Percentiles rank a stretch among this genome's conserved stretches.
Evolutionary conservation across 352 stramenopile genomes (phyloP).

Genomic region (Phytopythium boreale): DNA sequence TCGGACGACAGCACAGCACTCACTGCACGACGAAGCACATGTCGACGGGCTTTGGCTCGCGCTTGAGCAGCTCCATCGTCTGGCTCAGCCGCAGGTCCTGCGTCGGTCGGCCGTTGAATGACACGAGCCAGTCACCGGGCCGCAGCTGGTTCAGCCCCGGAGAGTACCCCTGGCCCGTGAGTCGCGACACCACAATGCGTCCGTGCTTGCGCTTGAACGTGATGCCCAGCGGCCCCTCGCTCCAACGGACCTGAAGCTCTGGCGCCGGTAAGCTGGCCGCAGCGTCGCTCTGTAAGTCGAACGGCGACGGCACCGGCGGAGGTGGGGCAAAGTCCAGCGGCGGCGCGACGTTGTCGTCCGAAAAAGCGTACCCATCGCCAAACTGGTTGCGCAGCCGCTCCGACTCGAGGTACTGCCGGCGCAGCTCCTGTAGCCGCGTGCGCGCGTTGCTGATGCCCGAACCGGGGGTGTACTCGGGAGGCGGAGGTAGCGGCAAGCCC

Average conservation of each 20-base stretch:
- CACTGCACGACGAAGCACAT: conserved; percentile 82
- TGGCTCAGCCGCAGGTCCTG: conserved; percentile 56
- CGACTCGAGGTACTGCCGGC: conserved; percentile 66
- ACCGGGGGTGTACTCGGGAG: conserved; percentile 20
- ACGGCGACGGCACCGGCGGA: conserved; percentile 6
- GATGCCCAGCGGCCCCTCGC: conserved; percentile 66
- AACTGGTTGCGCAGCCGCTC: conserved; percentile 57
- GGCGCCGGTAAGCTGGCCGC: conserved; percentile 31
- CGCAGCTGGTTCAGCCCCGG: conserved; percentile 61
- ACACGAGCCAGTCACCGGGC: conserved; percentile 72
- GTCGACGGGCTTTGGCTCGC: conserved; percentile 65
- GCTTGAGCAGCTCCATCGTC: conserved; percentile 83
- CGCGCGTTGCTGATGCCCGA: conserved; percentile 6
- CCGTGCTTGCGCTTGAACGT: conserved; percentile 79
- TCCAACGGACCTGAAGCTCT: conserved; percentile 73
- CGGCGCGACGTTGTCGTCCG: conserved; percentile 51
- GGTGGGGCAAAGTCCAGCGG: not conserved
- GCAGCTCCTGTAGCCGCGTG: conserved; percentile 48
- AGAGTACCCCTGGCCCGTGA: conserved; percentile 69
- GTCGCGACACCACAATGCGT: conserved; percentile 71
- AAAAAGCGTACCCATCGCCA: conserved; percentile 49
- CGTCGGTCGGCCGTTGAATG: conserved; percentile 68
- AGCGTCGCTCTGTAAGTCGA: conserved; percentile 1
- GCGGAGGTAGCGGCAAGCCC: conserved; percentile 17
- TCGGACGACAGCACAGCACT: not conserved